These are phyloP conservation scores for Gossypium davidsonii DNA, from an alignment of 441 rosid genomes.

Conservation along the genomic window DNA sequence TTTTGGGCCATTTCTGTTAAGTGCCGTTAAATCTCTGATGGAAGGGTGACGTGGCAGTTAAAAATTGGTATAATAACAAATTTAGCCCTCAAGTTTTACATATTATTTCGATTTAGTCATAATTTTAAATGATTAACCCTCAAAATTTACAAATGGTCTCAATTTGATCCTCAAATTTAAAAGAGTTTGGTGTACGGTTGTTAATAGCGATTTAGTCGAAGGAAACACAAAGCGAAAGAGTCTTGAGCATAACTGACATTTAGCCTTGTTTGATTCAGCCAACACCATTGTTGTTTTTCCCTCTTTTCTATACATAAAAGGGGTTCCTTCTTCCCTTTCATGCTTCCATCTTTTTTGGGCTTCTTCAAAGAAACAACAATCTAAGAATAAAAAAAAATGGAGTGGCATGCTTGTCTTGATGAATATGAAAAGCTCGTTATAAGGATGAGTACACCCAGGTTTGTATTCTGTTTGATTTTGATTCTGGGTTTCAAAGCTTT, in stretches of 20 bases:
- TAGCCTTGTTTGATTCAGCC: constrained; percentile 15
- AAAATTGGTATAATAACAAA: no score
- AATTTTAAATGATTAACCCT: no score
- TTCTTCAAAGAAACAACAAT: background rate
- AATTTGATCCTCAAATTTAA: no score
- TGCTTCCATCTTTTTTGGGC: background rate
- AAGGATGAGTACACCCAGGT: constrained; percentile 92
- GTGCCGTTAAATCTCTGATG: no score
- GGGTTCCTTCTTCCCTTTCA: background rate
- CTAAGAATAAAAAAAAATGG: constrained; percentile 32
- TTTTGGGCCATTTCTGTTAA: no score
- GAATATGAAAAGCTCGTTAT: constrained; percentile 86
- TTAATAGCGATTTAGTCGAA: constrained; percentile 24
- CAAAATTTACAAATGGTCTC: no score
- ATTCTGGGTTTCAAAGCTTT: background rate
- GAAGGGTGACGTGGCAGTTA: no score
- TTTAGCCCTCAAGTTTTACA: no score
- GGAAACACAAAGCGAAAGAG: constrained; percentile 9
- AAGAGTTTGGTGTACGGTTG: constrained; percentile 19
- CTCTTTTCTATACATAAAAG: background rate
- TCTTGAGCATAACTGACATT: constrained; percentile 22
- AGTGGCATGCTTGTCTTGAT: constrained; percentile 23
- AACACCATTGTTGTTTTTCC: constrained; percentile 2
- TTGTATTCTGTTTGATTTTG: constrained; percentile 5
- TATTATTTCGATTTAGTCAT: no score